phyloP scores from a whole-genome alignment of 1,139 yeast genomes.

The Groenewaldozyma auringiensis region DNA sequence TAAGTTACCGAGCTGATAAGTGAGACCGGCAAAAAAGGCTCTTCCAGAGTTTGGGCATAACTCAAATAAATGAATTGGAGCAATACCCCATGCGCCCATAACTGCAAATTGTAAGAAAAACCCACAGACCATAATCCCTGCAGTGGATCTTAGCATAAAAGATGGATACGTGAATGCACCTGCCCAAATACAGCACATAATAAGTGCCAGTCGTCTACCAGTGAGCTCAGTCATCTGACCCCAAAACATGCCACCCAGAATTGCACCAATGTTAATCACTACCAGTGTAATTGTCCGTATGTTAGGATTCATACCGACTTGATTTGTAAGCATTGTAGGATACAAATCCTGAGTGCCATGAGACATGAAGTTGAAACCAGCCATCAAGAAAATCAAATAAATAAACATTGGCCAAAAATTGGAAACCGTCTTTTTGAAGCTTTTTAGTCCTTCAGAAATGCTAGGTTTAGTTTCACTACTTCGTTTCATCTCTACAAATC shows the following conservation, averaged over 20 bases:
- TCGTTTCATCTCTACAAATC: constrained; percentile 18
- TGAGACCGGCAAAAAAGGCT: constrained; percentile 45
- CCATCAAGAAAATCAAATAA: constrained; percentile 41
- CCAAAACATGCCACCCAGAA: constrained; percentile 42
- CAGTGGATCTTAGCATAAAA: constrained; percentile 34
- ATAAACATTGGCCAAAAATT: constrained; percentile 39
- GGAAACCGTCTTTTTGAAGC: constrained; percentile 25
- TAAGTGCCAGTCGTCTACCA: constrained; percentile 43
- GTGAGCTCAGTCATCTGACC: constrained; percentile 41
- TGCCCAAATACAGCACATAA: constrained; percentile 38
- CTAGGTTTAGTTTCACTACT: not conserved
- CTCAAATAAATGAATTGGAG: constrained; percentile 47
- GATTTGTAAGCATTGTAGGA: constrained; percentile 42
- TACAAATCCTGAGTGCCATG: constrained; percentile 51
- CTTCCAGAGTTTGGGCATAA: constrained; percentile 49
- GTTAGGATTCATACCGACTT: constrained; percentile 33
- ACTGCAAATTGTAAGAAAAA: constrained; percentile 48
- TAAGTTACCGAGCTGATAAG: constrained; percentile 54
- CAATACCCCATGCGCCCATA: constrained; percentile 52
- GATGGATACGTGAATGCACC: constrained; percentile 51
- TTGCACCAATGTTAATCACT: constrained; percentile 45
- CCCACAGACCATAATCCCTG: constrained; percentile 42
- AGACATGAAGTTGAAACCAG: constrained; percentile 46
- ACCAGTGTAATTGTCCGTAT: constrained; percentile 40
- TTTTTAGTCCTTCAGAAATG: constrained; percentile 4